These are phyloP conservation scores for Isabelozyma rhagii DNA, from an alignment of 805 yeast species.

Conservation along the genomic window DNA sequence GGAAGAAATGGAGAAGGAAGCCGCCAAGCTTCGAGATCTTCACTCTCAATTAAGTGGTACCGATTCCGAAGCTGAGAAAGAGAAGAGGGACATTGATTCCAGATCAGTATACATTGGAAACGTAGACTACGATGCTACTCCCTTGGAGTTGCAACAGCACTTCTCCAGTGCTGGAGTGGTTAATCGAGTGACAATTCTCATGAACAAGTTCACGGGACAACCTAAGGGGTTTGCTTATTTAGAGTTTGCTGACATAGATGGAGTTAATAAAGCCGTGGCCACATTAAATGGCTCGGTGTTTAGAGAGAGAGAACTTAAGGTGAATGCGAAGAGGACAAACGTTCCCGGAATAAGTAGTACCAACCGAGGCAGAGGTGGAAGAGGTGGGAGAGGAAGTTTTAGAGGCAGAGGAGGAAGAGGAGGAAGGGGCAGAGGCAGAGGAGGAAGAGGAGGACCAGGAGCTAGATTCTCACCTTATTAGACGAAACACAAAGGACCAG, in stretches of 20 bases:
- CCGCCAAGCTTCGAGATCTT: conserved; percentile 56
- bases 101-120: conserved; percentile 80
- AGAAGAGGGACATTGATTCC: conserved; percentile 67
- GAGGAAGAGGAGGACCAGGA: neutral
- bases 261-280: conserved; percentile 60
- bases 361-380: conserved; percentile 17
- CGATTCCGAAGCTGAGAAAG: conserved; percentile 31
- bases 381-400: too few relatives aligned
- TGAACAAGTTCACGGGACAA: conserved; percentile 70
- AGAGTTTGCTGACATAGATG: conserved; percentile 70
- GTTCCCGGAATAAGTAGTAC: conserved; percentile 59
- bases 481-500: neutral
- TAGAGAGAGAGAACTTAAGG: conserved; percentile 69
- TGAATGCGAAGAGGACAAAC: conserved; percentile 75
- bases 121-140: conserved; percentile 76
- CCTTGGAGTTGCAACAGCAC: conserved; percentile 71
- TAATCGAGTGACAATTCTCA: conserved; percentile 73
- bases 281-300: conserved; percentile 62
- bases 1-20: conserved; percentile 60
- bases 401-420: neutral
- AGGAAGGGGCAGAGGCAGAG: conserved; percentile 3
- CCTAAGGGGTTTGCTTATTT: conserved; percentile 88
- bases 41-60: conserved; percentile 34
- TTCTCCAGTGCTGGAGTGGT: conserved; percentile 70
- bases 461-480: neutral